Evolutionary conservation across 495 filamentous ascomycete species (phyloP).

Genomic region (Aspergillus incahuasiensis): DNA sequence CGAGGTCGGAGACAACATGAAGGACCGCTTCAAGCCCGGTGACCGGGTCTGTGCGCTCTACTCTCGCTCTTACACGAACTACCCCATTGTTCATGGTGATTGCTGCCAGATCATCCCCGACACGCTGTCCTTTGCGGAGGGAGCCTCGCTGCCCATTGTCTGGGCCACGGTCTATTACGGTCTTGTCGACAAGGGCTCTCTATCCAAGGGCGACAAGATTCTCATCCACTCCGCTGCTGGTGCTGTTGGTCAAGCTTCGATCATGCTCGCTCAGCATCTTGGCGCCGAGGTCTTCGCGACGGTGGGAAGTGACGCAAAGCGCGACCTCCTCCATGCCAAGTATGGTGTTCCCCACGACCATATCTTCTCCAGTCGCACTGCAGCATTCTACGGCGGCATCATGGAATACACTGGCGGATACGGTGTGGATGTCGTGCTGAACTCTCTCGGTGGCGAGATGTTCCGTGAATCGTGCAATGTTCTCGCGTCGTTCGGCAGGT

Average conservation of each 20-base stretch:
- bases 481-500: conserved; percentile 44
- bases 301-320: conserved; percentile 50
- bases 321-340: conserved; percentile 42
- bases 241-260: conserved; percentile 57
- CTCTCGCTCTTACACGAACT: conserved; percentile 12
- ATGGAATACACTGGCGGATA: conserved; percentile 39
- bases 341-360: conserved; percentile 50
- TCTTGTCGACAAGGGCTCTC: conserved; percentile 30
- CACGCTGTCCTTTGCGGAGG: conserved; percentile 7
- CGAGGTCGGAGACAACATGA: conserved; percentile 8
- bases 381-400: conserved; percentile 36
- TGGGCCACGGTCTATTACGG: conserved; percentile 7
- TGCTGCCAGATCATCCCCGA: conserved; percentile 31
- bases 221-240: conserved; percentile 58
- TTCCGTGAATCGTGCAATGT: conserved; percentile 39
- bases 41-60: conserved; percentile 43
- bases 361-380: conserved; percentile 51
- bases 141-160: conserved; percentile 11
- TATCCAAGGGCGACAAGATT: conserved; percentile 47
- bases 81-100: conserved; percentile 28
- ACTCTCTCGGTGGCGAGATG: conserved; percentile 41
- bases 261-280: conserved; percentile 49
- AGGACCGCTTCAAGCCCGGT: conserved; percentile 29
- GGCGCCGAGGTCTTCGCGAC: conserved; percentile 58
- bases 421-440: conserved; percentile 55